Conservation (phyloP, 2,329 filamentous ascomycete genomes). For the Alternaria infectoria region DNA sequence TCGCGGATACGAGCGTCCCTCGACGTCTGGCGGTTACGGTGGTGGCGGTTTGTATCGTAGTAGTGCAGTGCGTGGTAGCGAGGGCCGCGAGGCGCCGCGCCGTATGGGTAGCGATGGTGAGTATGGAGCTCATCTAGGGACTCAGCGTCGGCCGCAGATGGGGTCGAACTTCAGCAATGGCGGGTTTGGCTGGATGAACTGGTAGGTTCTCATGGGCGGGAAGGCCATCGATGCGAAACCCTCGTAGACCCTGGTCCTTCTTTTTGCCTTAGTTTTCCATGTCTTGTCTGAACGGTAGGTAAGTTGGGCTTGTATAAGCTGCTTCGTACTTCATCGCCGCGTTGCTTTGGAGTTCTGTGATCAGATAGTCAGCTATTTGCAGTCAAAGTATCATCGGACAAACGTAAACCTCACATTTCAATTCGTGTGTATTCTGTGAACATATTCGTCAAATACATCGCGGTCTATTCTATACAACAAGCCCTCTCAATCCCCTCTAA, state of each 20-base stretch:
- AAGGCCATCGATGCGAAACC: neutral
- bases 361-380: neutral
- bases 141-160: neutral
- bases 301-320: neutral
- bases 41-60: neutral
- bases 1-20: neutral
- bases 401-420: neutral
- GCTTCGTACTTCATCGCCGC: neutral
- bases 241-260: neutral
- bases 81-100: neutral
- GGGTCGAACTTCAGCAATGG: neutral
- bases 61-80: neutral
- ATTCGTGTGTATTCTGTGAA: neutral
- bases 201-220: neutral
- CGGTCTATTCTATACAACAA: neutral
- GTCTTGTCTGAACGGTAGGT: rapidly evolving
- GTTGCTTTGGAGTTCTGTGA: neutral
- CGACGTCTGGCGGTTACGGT: neutral
- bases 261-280: neutral
- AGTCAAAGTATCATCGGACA: neutral
- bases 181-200: neutral
- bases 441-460: rapidly evolving
- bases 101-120: neutral
- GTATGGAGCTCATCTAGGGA: neutral
- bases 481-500: neutral